Percentiles rank a stretch among this genome's conserved stretches.
phyloP scores from a whole-genome alignment of 2,329 filamentous ascomycete genomes.

The Epicoccum nigrum region DNA sequence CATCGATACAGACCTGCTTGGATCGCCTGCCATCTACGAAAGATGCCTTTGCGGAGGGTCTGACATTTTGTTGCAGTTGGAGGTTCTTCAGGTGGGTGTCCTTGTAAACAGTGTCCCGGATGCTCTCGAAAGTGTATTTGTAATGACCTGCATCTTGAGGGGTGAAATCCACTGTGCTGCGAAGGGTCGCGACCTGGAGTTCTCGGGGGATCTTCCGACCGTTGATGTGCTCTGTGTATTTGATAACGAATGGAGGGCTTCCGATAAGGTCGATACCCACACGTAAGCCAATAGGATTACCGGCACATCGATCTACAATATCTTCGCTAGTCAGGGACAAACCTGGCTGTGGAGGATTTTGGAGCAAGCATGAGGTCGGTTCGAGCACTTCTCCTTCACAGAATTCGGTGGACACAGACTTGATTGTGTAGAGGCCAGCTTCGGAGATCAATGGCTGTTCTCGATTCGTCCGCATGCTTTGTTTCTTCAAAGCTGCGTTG shows the following conservation, averaged over 20 bases:
- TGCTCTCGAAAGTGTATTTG: constrained; percentile 80
- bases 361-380: constrained; percentile 87
- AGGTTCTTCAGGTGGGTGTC: constrained; percentile 59
- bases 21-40: constrained; percentile 64
- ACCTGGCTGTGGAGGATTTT: constrained; percentile 88
- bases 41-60: constrained; percentile 82
- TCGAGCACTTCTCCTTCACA: constrained; percentile 91
- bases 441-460: constrained; percentile 73
- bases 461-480: constrained; percentile 65
- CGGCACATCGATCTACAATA: constrained; percentile 93
- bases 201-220: constrained; percentile 58
- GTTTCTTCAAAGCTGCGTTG: constrained; percentile 62
- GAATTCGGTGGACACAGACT: constrained; percentile 76
- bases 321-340: constrained; percentile 76
- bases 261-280: constrained; percentile 90
- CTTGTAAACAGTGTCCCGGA: constrained; percentile 83
- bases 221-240: constrained; percentile 74
- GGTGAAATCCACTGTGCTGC: constrained; percentile 83
- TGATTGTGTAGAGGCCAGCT: constrained; percentile 85
- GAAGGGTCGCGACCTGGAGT: constrained; percentile 67
- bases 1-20: constrained; percentile 79
- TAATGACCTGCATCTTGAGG: constrained; percentile 84
- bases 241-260: constrained; percentile 86
- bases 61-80: constrained; percentile 84
- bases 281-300: constrained; percentile 86